Evolutionary conservation across 352 stramenopile species (phyloP).

Genomic region (Globisporangium barbulae): DNA sequence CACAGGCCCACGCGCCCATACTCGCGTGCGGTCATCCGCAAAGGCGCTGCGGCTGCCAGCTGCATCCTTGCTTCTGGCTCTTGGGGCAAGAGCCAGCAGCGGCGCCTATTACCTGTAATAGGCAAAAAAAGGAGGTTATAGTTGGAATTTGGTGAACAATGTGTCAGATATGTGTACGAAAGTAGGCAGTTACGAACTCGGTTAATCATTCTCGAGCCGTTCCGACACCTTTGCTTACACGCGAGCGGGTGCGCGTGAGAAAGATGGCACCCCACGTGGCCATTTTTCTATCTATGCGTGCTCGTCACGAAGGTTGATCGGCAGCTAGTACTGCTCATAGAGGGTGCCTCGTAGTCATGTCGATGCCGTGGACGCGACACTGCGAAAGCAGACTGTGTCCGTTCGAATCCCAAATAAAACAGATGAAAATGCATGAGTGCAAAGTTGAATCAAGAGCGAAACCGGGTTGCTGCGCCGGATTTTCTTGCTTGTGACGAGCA

Average conservation of each 20-base stretch:
- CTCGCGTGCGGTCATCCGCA: background rate
- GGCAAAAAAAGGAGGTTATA: background rate
- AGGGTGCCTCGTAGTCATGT: background rate
- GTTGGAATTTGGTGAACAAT: background rate
- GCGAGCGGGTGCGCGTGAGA: no score
- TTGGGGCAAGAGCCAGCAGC: background rate
- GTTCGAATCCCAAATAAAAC: background rate
- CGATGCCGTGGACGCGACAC: background rate
- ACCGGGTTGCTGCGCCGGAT: background rate
- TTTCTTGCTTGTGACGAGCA: no score
- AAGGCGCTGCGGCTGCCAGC: slow-evolving; percentile 7
- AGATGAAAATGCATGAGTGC: background rate
- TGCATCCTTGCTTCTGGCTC: background rate
- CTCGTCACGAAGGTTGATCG: no score
- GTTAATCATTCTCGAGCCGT: no score
- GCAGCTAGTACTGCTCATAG: background rate
- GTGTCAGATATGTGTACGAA: background rate
- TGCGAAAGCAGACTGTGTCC: slow-evolving; percentile 5
- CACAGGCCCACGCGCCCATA: background rate
- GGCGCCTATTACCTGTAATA: background rate
- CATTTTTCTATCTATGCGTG: no score
- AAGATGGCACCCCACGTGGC: no score
- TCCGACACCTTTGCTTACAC: no score
- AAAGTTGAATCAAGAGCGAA: background rate
- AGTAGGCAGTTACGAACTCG: background rate